These are phyloP conservation scores for Vigna angularis DNA, from an alignment of 306 rosid genomes.

Conservation along the genomic window DNA sequence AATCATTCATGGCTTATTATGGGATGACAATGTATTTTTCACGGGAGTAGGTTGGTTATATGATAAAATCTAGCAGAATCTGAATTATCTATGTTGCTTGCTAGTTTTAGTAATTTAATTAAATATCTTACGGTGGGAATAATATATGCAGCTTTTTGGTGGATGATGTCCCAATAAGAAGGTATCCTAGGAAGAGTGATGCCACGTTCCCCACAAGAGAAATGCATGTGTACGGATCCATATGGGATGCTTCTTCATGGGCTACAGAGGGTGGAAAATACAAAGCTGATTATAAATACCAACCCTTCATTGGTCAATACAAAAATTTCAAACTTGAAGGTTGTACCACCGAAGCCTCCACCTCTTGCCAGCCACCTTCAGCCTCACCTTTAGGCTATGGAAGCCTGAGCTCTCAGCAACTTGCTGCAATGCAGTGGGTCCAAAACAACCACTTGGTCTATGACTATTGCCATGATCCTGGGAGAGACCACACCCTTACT, in stretches of 20 bases:
- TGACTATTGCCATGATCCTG: slow-evolving; percentile 77
- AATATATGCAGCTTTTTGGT: slow-evolving; percentile 67
- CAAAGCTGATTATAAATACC: slow-evolving; percentile 81
- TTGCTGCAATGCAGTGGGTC: slow-evolving; percentile 73
- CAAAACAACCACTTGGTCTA: slow-evolving; percentile 75
- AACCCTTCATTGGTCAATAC: slow-evolving; percentile 83
- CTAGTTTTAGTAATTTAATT: slow-evolving; percentile 15
- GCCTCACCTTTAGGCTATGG: slow-evolving; percentile 48
- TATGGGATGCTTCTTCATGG: slow-evolving; percentile 98
- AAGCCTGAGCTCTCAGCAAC: slow-evolving; percentile 62
- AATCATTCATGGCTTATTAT: slow-evolving; percentile 5
- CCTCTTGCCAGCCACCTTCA: slow-evolving; percentile 59
- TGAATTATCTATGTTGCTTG: not conserved
- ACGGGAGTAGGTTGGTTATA: slow-evolving; percentile 4
- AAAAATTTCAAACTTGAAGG: slow-evolving; percentile 68
- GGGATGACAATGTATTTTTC: not conserved
- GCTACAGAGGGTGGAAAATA: slow-evolving; percentile 91
- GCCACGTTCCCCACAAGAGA: slow-evolving; percentile 79
- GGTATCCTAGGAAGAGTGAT: slow-evolving; percentile 73
- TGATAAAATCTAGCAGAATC: not conserved
- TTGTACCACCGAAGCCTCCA: slow-evolving; percentile 46
- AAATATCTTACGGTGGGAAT: slow-evolving; percentile 1
- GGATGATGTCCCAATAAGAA: slow-evolving; percentile 88
- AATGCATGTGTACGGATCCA: slow-evolving; percentile 87
- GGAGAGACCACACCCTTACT: slow-evolving; percentile 71